phyloP scores from a whole-genome alignment of 129 eudicot genomes.

The Arctium minus region DNA sequence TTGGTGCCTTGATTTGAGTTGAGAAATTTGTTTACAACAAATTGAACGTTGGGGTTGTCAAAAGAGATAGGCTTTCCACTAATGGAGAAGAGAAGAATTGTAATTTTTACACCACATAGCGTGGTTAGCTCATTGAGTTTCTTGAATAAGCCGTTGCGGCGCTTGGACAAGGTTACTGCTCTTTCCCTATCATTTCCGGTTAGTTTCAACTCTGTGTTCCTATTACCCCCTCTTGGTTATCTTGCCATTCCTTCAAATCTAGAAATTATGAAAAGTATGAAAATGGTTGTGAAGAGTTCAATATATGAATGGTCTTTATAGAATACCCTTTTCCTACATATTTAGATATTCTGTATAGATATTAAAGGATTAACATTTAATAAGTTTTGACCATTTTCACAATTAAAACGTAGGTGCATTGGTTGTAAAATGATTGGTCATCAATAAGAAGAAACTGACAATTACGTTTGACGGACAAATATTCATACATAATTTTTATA shows the following conservation, averaged over 20 bases:
- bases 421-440: too few relatives aligned
- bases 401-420: not conserved
- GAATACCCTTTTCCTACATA: not conserved
- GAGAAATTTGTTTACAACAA: not conserved
- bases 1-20: not conserved
- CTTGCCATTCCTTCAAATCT: not conserved
- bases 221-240: not conserved
- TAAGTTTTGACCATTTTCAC: not conserved
- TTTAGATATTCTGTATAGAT: not conserved
- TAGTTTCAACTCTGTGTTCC: conserved; percentile 2
- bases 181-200: conserved; percentile 10
- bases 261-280: not conserved
- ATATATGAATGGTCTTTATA: not conserved
- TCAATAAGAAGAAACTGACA: too few relatives aligned
- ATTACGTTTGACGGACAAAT: not conserved
- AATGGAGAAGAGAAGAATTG: conserved; percentile 10
- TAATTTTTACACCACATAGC: conserved; percentile 18
- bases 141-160: conserved; percentile 17
- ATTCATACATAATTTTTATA: not conserved
- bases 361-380: not conserved
- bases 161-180: conserved; percentile 15
- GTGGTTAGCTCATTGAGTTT: conserved; percentile 25
- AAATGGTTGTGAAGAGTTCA: not conserved
- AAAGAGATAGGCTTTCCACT: conserved; percentile 22
- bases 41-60: conserved; percentile 9